phyloP scores from a whole-genome alignment of 805 yeast genomes.

The Nakazawaea wickerhamii region DNA sequence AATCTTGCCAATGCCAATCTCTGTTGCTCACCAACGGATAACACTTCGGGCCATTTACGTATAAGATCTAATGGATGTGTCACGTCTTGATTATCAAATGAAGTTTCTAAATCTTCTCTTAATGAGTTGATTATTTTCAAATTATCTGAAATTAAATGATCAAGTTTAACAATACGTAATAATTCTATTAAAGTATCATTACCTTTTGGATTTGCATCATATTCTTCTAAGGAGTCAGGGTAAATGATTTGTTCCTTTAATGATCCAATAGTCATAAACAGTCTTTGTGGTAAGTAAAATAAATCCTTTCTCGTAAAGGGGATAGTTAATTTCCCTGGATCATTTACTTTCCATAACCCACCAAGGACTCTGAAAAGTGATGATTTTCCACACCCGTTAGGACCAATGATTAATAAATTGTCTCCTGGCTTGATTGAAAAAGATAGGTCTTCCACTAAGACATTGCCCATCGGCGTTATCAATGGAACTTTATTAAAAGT shows the following conservation, averaged over 20 bases:
- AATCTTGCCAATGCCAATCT: slow-evolving; percentile 89
- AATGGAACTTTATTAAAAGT: slow-evolving; percentile 74
- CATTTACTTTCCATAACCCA: slow-evolving; percentile 83
- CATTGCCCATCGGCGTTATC: slow-evolving; percentile 78
- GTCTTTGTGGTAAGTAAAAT: slow-evolving; percentile 89
- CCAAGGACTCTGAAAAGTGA: slow-evolving; percentile 87
- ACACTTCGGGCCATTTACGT: slow-evolving; percentile 83
- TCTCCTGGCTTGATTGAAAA: slow-evolving; percentile 78
- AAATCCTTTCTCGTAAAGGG: slow-evolving; percentile 63
- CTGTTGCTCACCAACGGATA: slow-evolving; percentile 90
- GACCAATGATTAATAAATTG: slow-evolving; percentile 86
- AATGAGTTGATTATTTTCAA: slow-evolving; percentile 10
- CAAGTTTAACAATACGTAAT: slow-evolving; percentile 52
- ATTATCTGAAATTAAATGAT: slow-evolving; percentile 46
- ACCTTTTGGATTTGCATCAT: slow-evolving; percentile 28
- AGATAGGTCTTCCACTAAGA: slow-evolving; percentile 57
- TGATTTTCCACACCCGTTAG: slow-evolving; percentile 95
- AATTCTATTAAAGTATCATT: slow-evolving; percentile 48
- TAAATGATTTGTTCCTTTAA: slow-evolving; percentile 85
- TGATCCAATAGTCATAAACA: slow-evolving; percentile 76
- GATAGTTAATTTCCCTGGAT: slow-evolving; percentile 49
- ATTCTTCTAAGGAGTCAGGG: slow-evolving; percentile 68
- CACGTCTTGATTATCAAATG: background rate
- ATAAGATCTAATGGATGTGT: slow-evolving; percentile 54
- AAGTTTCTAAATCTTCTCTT: slow-evolving; percentile 4